phyloP scores from a whole-genome alignment of 768 basidiomycete genomes.

The Tremella fuciformis region DNA sequence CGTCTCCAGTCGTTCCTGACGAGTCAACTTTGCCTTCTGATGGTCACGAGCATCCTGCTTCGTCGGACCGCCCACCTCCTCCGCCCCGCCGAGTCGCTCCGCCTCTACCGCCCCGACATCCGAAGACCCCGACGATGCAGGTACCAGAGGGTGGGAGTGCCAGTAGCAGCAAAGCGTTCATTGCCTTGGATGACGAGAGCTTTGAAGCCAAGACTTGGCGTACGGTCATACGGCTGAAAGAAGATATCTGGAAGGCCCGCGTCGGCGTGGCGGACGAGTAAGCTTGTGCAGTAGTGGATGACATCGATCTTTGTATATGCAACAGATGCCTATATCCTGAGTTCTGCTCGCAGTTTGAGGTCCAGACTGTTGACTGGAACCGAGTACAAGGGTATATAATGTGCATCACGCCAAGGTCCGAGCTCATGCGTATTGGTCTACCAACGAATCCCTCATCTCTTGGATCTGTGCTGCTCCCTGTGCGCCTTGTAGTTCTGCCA shows the following conservation, averaged over 20 bases:
- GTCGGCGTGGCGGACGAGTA: slow-evolving; percentile 41
- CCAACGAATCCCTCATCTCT: slow-evolving; percentile 85
- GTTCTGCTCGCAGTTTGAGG: too few species aligned
- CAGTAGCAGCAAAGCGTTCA: slow-evolving; percentile 27
- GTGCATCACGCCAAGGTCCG: too few species aligned
- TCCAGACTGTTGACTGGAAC: too few species aligned
- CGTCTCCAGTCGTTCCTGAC: too few species aligned
- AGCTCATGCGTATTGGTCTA: slow-evolving; percentile 80
- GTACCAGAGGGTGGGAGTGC: slow-evolving; percentile 1
- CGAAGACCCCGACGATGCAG: slow-evolving; percentile 25
- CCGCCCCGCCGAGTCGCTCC: slow-evolving; percentile 19
- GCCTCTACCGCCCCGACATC: slow-evolving; percentile 26
- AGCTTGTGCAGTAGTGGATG: too few species aligned
- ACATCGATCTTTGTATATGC: too few species aligned
- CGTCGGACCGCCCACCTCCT: not conserved
- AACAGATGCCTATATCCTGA: too few species aligned
- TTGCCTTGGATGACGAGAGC: slow-evolving; percentile 24
- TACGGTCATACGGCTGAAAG: slow-evolving; percentile 45
- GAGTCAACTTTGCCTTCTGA: not conserved
- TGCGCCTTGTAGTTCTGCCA: slow-evolving; percentile 76
- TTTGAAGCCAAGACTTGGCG: slow-evolving; percentile 50
- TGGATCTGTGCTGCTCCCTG: slow-evolving; percentile 76
- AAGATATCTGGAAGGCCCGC: slow-evolving; percentile 49
- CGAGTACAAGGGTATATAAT: too few species aligned
- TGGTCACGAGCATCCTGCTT: not conserved